A percentile compares a stretch with the other conserved stretches of the same genome.
Evolutionary conservation across 352 stramenopile species (phyloP).

Genomic region (Stephanocyclus meneghinianus): DNA sequence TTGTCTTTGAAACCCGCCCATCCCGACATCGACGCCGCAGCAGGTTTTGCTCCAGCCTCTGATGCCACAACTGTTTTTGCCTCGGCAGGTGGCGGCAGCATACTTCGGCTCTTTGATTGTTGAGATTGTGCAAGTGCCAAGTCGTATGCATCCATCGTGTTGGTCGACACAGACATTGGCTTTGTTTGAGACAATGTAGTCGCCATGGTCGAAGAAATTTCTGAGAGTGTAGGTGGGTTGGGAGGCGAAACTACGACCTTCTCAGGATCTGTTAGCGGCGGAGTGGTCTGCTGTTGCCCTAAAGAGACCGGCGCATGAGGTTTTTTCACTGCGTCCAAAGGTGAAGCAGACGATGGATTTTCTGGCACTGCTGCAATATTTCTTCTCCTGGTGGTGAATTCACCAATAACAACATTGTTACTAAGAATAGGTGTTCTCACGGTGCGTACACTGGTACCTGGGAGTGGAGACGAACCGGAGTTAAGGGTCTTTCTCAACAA

Average conservation of each 20-base stretch:
- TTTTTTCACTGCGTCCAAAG: too few relatives aligned
- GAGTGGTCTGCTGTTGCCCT: not conserved
- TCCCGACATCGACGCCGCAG: conserved; percentile 26
- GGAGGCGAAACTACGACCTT: not conserved
- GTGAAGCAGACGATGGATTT: not conserved
- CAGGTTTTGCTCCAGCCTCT: not conserved
- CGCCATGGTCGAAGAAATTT: not conserved
- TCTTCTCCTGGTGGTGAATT: conserved; percentile 28
- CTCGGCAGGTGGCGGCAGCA: not conserved
- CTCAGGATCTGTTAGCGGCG: not conserved
- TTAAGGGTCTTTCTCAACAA: conserved; percentile 18
- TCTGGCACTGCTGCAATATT: conserved; percentile 23
- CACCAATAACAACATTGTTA: conserved; percentile 25
- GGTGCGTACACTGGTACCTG: conserved; percentile 11
- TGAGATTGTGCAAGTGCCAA: conserved; percentile 8
- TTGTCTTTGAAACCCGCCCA: conserved; percentile 35
- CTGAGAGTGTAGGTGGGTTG: not conserved
- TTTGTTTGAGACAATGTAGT: not conserved
- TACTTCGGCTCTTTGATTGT: conserved; percentile 3
- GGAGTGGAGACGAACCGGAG: not conserved
- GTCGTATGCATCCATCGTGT: conserved; percentile 40
- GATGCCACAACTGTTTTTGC: not conserved
- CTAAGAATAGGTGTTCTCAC: conserved; percentile 10
- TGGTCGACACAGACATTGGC: not conserved
- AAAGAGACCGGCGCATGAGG: not conserved